Conservation (phyloP, 2,329 filamentous ascomycete genomes). For the Calonectria multiphialidica region DNA sequence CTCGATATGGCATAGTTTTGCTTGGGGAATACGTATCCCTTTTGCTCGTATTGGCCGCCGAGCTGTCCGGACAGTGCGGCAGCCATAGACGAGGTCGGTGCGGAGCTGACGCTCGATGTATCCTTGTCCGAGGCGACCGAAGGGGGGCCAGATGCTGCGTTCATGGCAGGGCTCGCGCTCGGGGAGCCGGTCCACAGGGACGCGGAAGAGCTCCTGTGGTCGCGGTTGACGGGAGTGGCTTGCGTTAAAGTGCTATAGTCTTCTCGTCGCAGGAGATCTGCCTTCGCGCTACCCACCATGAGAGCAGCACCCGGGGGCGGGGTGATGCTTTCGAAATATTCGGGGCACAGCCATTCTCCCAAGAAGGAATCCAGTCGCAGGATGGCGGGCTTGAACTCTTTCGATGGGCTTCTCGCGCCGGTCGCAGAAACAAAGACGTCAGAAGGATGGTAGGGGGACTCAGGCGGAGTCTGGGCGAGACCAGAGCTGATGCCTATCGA, state of each 20-base stretch:
- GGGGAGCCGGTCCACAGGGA: constrained; percentile 52
- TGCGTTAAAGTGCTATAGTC: constrained; percentile 68
- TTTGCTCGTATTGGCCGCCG: constrained; percentile 38
- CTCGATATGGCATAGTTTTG: constrained; percentile 87
- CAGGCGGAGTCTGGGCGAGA: constrained; percentile 69
- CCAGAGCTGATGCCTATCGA: constrained; percentile 90
- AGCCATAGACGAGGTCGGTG: constrained; percentile 47
- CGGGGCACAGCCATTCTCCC: constrained; percentile 93
- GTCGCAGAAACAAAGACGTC: constrained; percentile 51
- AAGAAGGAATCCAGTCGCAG: constrained; percentile 92
- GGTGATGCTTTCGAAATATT: constrained; percentile 94
- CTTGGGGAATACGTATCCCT: constrained; percentile 78
- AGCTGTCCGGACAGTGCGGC: constrained; percentile 49
- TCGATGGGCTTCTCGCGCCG: constrained; percentile 39
- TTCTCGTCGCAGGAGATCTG: constrained; percentile 82
- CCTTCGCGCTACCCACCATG: constrained; percentile 92
- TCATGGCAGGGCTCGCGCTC: constrained; percentile 39
- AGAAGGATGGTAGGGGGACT: constrained; percentile 48
- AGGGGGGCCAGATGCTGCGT: constrained; percentile 26
- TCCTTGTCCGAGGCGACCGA: constrained; percentile 43
- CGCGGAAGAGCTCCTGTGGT: constrained; percentile 38
- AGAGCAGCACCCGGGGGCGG: constrained; percentile 87
- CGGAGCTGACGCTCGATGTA: constrained; percentile 25
- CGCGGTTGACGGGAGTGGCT: constrained; percentile 30
- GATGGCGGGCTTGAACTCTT: constrained; percentile 66